Conservation (phyloP, 805 yeast genomes). For the Saturnispora saitoi region DNA sequence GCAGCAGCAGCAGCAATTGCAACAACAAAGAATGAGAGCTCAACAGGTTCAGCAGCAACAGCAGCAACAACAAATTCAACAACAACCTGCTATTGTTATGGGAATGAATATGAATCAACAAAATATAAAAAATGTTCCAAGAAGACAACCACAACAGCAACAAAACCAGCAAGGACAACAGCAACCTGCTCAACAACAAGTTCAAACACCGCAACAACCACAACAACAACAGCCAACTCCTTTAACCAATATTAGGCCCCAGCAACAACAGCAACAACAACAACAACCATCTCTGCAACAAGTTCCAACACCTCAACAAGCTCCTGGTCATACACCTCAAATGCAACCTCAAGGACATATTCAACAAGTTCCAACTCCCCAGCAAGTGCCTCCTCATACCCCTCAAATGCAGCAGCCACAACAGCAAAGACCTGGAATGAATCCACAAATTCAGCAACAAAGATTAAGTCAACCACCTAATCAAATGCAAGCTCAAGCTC, state of each 20-base stretch:
- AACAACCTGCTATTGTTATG: constrained; percentile 8
- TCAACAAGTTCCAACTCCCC: constrained; percentile 7
- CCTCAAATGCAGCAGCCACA: constrained; percentile 16
- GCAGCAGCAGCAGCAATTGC: constrained; percentile 12
- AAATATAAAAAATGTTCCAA: background rate
- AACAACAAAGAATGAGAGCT: constrained; percentile 8
- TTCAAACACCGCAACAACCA: constrained; percentile 1
- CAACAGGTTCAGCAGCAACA: constrained; percentile 9
- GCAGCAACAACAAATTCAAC: constrained; percentile 8
- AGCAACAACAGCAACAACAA: constrained; percentile 14
- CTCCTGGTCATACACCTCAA: constrained; percentile 5
- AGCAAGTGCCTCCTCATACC: constrained; percentile 5
- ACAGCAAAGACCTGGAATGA: constrained; percentile 4
- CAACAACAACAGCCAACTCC: constrained; percentile 12
- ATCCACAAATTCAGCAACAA: constrained; percentile 6
- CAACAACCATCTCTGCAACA: constrained; percentile 12
- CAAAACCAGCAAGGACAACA: constrained; percentile 14
- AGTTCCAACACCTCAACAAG: constrained; percentile 5
- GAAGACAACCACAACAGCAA: background rate
- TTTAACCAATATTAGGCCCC: background rate
- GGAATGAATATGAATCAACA: constrained; percentile 6
- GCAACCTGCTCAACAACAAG: constrained; percentile 13
- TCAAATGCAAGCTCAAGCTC: constrained; percentile 4
- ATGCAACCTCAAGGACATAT: constrained; percentile 11
- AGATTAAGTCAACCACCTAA: constrained; percentile 5